Evolutionary conservation across 2,329 filamentous ascomycete genomes (phyloP).

Genomic region (Chalara sp.): DNA sequence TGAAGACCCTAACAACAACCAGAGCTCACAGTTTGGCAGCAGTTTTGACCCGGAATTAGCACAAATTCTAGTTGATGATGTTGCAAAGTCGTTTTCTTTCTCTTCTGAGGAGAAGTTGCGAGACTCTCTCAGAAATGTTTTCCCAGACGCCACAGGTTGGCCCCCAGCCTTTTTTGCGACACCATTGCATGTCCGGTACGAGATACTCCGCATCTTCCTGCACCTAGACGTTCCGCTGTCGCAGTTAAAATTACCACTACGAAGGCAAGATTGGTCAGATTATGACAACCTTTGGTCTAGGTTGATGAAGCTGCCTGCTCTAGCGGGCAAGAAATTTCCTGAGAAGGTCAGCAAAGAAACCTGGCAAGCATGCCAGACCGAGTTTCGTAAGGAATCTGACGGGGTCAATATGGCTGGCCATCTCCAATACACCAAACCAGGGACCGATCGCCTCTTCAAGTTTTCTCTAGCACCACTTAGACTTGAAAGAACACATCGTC

Average conservation of each 20-base stretch:
- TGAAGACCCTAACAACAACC: background rate
- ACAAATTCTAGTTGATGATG: background rate
- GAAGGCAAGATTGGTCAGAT: slow-evolving; percentile 31
- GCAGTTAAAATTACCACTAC: slow-evolving; percentile 8
- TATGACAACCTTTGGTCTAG: slow-evolving; percentile 37
- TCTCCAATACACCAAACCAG: slow-evolving; percentile 30
- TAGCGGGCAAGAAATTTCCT: slow-evolving; percentile 41
- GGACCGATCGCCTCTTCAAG: slow-evolving; percentile 33
- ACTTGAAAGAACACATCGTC: slow-evolving; percentile 42
- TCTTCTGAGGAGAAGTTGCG: background rate
- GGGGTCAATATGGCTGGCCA: slow-evolving; percentile 37
- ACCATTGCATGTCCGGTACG: slow-evolving; percentile 20
- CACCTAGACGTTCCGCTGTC: slow-evolving; percentile 17
- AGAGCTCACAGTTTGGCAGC: background rate
- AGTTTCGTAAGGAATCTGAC: slow-evolving; percentile 28
- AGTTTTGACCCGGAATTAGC: background rate
- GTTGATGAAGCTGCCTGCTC: slow-evolving; percentile 33
- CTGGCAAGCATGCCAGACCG: slow-evolving; percentile 31
- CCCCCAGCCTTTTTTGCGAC: slow-evolving; percentile 5
- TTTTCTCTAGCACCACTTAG: slow-evolving; percentile 42
- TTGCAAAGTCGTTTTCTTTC: background rate
- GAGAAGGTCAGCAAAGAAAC: slow-evolving; percentile 35
- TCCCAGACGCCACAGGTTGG: background rate
- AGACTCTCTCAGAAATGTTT: background rate
- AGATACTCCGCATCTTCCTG: slow-evolving; percentile 24